phyloP scores from a whole-genome alignment of 805 yeast genomes.

The Zygosaccharomyces gambellarensis region DNA sequence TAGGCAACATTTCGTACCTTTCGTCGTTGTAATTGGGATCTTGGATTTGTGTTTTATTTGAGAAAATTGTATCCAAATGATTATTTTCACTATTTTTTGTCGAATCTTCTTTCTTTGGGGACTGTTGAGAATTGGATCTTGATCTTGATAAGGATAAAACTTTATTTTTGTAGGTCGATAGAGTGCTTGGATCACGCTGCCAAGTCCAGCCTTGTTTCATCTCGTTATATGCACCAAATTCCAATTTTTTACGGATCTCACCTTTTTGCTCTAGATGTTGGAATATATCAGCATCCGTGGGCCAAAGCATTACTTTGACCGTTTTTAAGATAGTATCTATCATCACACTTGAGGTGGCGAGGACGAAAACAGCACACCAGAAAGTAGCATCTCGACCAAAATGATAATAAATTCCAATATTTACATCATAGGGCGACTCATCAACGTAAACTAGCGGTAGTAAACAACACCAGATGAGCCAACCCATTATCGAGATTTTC shows the following conservation, averaged over 20 bases:
- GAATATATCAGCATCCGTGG: slow-evolving; percentile 75
- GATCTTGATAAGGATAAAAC: slow-evolving; percentile 10
- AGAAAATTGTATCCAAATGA: background rate
- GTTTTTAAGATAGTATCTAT: slow-evolving; percentile 64
- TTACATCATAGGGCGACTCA: slow-evolving; percentile 60
- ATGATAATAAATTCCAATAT: slow-evolving; percentile 57
- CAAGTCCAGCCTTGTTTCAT: slow-evolving; percentile 76
- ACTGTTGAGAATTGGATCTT: slow-evolving; percentile 7
- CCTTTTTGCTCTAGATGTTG: slow-evolving; percentile 69
- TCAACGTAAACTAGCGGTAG: slow-evolving; percentile 63
- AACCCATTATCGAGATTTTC: slow-evolving; percentile 73
- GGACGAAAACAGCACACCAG: slow-evolving; percentile 72
- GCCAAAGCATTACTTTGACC: slow-evolving; percentile 49
- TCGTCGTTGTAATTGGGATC: slow-evolving; percentile 21
- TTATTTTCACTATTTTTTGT: background rate
- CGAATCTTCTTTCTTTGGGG: background rate
- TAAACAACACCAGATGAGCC: slow-evolving; percentile 76
- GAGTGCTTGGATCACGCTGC: slow-evolving; percentile 43
- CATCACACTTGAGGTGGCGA: slow-evolving; percentile 53
- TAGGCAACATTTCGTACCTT: slow-evolving; percentile 59
- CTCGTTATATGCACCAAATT: slow-evolving; percentile 65
- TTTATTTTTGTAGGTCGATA: slow-evolving; percentile 27
- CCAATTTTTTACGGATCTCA: slow-evolving; percentile 62
- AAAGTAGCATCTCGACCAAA: slow-evolving; percentile 80
- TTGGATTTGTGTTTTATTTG: background rate